These are phyloP conservation scores for Oropetium thomaeum DNA, from an alignment of 176 grass and related monocot genomes.

Conservation along the genomic window DNA sequence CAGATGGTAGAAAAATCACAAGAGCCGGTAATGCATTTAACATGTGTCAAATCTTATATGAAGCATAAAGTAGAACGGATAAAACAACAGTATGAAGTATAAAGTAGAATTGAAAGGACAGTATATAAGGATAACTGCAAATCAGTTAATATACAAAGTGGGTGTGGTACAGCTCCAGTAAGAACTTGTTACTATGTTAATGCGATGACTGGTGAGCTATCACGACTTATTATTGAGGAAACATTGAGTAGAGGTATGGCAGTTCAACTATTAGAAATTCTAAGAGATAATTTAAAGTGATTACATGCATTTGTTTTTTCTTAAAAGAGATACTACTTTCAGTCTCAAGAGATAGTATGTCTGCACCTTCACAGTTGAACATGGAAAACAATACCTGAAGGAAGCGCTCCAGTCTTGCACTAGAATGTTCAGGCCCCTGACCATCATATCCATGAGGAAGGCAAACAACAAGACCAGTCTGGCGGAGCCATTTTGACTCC, in stretches of 20 bases:
- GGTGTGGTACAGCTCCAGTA: not conserved
- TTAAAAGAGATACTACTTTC: not conserved
- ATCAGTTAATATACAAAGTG: not conserved
- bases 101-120: not conserved
- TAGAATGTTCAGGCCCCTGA: slow-evolving; percentile 98
- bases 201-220: not conserved
- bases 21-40: not conserved
- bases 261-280: slow-evolving; percentile 12
- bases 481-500: slow-evolving; percentile 95
- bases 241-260: not conserved
- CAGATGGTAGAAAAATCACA: not conserved
- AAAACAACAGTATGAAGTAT: not conserved
- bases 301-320: not conserved
- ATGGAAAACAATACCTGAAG: slow-evolving; percentile 72
- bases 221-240: not conserved
- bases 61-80: not conserved
- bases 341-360: not conserved
- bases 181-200: not conserved
- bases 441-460: slow-evolving; percentile 98
- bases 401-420: slow-evolving; percentile 90
- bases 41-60: not conserved
- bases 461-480: slow-evolving; percentile 78
- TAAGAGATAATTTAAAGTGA: slow-evolving; percentile 6
- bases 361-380: not conserved
- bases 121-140: not conserved